Base-by-base conservation (phyloP, 495 filamentous ascomycete species). In the Staphylotrichum tortipilum region DNA sequence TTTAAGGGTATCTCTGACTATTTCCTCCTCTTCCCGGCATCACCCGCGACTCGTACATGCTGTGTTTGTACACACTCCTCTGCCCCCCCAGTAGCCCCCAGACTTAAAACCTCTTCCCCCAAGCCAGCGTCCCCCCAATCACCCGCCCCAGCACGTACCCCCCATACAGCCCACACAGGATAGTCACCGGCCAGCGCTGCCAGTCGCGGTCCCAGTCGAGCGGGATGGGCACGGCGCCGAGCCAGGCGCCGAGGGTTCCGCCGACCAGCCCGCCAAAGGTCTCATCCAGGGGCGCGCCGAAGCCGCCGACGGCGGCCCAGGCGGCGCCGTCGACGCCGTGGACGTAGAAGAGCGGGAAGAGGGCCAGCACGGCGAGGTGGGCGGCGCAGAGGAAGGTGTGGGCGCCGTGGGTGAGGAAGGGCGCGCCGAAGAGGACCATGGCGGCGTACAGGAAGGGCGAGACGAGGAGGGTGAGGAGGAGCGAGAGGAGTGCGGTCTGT, bases 181-280 rank as follows among this genome's bases (percentile, higher is more conserved):
- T 86, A 0, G 92, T 97, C 28, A 97, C 85, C 3, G 92, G 92
- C 83, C 89, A 98, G 63, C 85, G 87, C 76, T 98, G 92, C 92
- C 92, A 98, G 55, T 94, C 89, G 18, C 92, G 82, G 59, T 73
- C 88, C 88, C 90, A 96, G 64, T 96, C 92, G 53, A 98, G 70
- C 17, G 92, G 94, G 62, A 98, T 97, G 1, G 94, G 94, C 29
- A 96, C 82, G 10, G 85, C 85, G 4, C 85, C 85, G n/a, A 85
- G 52, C 85, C 85, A 89, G 33, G 78, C 80, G 5, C 85, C 85
- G 3, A 81, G 43, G n/a, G 81, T 58, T 10, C 71, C 74, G 14
- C 85, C 85, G 9, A 78, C 64, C 56, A 72, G 75, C 50, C 72
- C 89, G 55, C 86, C 88, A 72, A 74, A 79, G 0, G 75, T 71